Conservation (phyloP, 441 rosid genomes). For the Populus tomentosa region DNA sequence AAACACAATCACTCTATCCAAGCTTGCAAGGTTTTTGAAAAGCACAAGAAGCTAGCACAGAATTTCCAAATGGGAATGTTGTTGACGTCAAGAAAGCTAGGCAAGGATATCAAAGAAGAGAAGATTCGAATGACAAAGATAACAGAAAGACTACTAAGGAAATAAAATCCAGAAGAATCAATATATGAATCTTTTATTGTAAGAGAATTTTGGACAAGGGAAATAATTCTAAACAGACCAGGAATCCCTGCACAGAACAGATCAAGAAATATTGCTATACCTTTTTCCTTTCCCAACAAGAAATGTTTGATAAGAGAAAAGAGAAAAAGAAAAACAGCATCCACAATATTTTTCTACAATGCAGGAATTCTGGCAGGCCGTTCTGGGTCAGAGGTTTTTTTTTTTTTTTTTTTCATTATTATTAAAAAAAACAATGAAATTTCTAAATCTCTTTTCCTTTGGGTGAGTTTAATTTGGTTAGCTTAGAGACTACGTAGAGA, state of each 20-base stretch:
- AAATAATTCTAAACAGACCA: conserved; percentile 16
- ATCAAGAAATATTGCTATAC: background rate
- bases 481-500: background rate
- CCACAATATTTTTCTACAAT: background rate
- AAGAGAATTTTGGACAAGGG: background rate
- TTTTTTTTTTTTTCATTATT: no score
- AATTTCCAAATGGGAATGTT: background rate
- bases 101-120: background rate
- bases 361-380: conserved; percentile 20
- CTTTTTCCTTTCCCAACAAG: background rate
- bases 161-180: background rate
- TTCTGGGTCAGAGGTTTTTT: no score
- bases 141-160: background rate
- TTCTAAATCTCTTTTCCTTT: background rate
- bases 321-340: background rate
- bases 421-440: no score
- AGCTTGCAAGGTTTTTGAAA: background rate
- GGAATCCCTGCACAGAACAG: conserved; percentile 25
- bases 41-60: background rate
- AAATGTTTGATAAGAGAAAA: background rate
- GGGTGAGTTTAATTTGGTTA: background rate
- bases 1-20: background rate
- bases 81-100: background rate
- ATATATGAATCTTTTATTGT: background rate
- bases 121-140: background rate